Evolutionary conservation across 192 early-diverging fungal species (phyloP).

Genomic region (Coemansia sp.): DNA sequence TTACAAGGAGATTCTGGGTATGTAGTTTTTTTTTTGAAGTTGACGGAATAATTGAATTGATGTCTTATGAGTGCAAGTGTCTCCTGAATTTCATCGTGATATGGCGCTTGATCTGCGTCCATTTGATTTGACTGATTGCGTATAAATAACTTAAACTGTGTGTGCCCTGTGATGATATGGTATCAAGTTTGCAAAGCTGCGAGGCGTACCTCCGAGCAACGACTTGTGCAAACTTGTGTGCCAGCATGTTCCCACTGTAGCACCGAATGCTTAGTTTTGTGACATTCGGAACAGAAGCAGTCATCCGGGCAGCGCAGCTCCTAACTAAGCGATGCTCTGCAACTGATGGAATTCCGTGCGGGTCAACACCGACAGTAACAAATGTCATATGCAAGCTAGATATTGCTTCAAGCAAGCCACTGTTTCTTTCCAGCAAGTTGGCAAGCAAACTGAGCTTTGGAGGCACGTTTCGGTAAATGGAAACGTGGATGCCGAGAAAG

Average conservation of each 20-base stretch:
- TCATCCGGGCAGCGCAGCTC: neutral
- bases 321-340: neutral
- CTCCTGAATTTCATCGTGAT: neutral
- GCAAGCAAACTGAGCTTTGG: neutral
- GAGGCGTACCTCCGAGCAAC: neutral
- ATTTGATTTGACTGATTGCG: neutral
- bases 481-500: neutral
- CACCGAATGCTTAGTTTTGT: neutral
- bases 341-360: neutral
- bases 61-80: too few species aligned
- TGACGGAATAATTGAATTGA: too few species aligned
- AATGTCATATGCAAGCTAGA: neutral
- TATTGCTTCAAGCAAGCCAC: neutral
- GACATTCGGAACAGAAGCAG: neutral
- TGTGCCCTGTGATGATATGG: neutral
- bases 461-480: neutral
- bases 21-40: neutral
- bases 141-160: neutral
- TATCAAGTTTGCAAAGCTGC: neutral
- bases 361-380: neutral
- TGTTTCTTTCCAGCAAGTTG: neutral
- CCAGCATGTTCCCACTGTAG: neutral
- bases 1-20: constrained; percentile 1
- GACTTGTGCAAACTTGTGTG: neutral
- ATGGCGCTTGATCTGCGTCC: neutral